Base-by-base conservation (phyloP, 2,329 filamentous ascomycete species). In the Cercospora brassicicola region DNA sequence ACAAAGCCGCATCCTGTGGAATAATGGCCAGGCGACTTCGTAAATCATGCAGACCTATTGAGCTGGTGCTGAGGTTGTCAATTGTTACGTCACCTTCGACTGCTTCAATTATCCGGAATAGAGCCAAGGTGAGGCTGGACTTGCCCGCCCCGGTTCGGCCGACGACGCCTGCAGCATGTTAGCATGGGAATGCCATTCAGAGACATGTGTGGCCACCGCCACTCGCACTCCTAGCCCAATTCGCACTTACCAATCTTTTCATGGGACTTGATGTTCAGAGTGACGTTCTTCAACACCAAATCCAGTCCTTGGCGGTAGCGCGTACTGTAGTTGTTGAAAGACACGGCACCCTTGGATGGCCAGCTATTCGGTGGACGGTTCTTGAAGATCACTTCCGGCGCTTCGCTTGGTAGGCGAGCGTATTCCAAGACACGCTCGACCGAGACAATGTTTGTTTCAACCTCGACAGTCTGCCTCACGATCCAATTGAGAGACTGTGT, bases 381-480 rank as follows among this genome's bases (percentile, higher is more conserved):
- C 80, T 92, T 91, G 76, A 92, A 91, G 74, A 98, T 91, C 72
- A 98, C 92, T 79, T 99, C 95, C 7, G 94, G 93, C 61, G 95
- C 94, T 82, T 99, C 95, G 79, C 91, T 95, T 28, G 94, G 94
- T 71, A 99, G 86, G 61, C 88, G 87, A 67, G 94, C 92, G 81
- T 99, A 99, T 81, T 99, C 96, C 60, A 99, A 89, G 59, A 99
- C 94, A 77, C 95, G 91, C 85, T 99, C 95, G 42, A 99, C 95
- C 9, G 94, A 97, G 56, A 99, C 94, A 76, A 99, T 99, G 81
- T 99, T 99, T n/a, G 94, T 98, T 84, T 99, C 96, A n/a, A 99
- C 95, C 81, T 99, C 96, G 36, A 99, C 95, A 0, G 94, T 97
- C 82, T 99, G 95, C 67, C 96, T 89, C 62, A 99, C 95, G 76